A percentile compares a stretch with the other conserved stretches of the same genome.
Conservation (phyloP, 2,329 filamentous ascomycete species). For the Cercospora canescens region DNA sequence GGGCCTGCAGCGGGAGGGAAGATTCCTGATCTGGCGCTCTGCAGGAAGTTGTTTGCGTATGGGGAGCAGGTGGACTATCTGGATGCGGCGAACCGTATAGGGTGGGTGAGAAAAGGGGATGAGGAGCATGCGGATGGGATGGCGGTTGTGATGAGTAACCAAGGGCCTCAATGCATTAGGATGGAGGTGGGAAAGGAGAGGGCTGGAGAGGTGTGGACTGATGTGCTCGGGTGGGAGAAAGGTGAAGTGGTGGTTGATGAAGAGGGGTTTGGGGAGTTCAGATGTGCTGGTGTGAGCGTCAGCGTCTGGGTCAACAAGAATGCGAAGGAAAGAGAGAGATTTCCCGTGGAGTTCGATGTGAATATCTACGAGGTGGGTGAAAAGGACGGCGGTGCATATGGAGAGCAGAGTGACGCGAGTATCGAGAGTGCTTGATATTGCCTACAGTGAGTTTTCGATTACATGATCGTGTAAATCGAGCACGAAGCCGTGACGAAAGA, state of each 20-base stretch:
- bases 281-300: conserved; percentile 55
- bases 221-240: conserved; percentile 59
- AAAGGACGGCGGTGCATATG: background rate
- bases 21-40: conserved; percentile 59
- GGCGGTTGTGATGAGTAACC: conserved; percentile 48
- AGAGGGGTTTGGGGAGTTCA: conserved; percentile 61
- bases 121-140: conserved; percentile 51
- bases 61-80: conserved; percentile 65
- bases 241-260: conserved; percentile 59
- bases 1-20: conserved; percentile 40
- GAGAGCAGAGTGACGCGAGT: background rate
- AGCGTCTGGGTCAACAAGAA: conserved; percentile 62
- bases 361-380: conserved; percentile 20
- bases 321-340: conserved; percentile 54
- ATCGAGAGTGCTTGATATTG: background rate
- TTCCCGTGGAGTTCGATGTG: conserved; percentile 37
- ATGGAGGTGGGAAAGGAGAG: conserved; percentile 60
- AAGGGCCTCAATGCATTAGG: conserved; percentile 44
- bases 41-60: conserved; percentile 65
- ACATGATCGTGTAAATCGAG: too few relatives aligned
- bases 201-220: conserved; percentile 63
- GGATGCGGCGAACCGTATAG: conserved; percentile 60
- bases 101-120: conserved; percentile 57
- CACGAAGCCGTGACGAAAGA: too few relatives aligned
- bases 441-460: too few relatives aligned